Conservation (phyloP, 495 filamentous ascomycete species). For the Bacidia gigantensis region DNA sequence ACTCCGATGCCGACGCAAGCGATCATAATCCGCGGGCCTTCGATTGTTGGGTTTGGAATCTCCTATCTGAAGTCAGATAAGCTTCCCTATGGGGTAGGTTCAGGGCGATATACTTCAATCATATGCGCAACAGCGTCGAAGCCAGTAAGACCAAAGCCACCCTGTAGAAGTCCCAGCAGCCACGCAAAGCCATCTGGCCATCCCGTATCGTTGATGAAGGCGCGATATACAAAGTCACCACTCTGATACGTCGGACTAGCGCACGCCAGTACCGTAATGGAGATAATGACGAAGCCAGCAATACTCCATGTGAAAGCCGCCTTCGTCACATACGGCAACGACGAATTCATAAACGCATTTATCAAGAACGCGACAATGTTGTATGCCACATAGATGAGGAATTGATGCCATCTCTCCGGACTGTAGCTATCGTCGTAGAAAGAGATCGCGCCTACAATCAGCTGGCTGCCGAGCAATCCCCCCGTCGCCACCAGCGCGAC, state of each 20-base stretch:
- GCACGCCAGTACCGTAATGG: constrained; percentile 49
- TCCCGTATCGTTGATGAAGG: constrained; percentile 47
- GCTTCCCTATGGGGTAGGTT: background rate
- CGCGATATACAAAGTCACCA: constrained; percentile 42
- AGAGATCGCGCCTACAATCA: constrained; percentile 34
- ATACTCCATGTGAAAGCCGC: constrained; percentile 52
- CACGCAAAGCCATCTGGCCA: constrained; percentile 50
- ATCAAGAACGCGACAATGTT: constrained; percentile 48
- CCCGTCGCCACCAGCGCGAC: constrained; percentile 41
- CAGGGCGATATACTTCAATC: constrained; percentile 22
- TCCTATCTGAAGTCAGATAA: constrained; percentile 33
- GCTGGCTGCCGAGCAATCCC: constrained; percentile 32
- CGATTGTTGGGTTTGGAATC: constrained; percentile 52
- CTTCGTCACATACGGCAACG: constrained; percentile 53
- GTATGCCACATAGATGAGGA: constrained; percentile 57
- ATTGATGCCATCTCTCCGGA: constrained; percentile 48
- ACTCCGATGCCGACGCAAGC: constrained; percentile 55
- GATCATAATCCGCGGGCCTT: constrained; percentile 62
- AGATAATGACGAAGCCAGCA: constrained; percentile 53
- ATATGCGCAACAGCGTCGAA: constrained; percentile 53
- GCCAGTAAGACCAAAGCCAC: constrained; percentile 45
- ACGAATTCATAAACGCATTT: constrained; percentile 50
- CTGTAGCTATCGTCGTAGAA: constrained; percentile 34
- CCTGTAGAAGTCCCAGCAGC: constrained; percentile 49
- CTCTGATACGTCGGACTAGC: constrained; percentile 46